These are phyloP conservation scores for Lunularia cruciata DNA, from an alignment of 225 moss, liverwort and hornwort genomes.

Conservation along the genomic window DNA sequence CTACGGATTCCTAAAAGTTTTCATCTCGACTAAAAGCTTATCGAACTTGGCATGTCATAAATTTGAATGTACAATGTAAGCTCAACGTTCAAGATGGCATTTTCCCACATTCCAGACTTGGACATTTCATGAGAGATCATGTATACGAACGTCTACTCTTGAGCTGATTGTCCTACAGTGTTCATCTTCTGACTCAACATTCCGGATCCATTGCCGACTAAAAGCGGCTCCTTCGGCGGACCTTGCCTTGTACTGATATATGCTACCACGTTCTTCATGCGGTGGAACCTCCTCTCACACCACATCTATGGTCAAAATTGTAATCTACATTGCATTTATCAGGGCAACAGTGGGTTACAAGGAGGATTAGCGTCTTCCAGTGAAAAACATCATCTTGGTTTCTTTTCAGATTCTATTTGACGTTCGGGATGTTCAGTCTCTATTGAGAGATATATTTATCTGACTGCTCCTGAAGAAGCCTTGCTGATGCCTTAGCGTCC, in stretches of 20 bases:
- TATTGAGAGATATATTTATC: constrained; percentile 89
- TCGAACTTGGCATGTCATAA: no score
- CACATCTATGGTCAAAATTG: constrained; percentile 14
- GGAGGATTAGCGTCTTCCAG: neutral
- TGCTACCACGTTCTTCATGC: neutral
- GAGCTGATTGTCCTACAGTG: neutral
- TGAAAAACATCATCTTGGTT: neutral
- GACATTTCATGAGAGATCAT: neutral
- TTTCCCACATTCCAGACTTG: neutral
- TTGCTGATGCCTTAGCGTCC: constrained; percentile 91
- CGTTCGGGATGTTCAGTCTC: neutral
- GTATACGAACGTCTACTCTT: neutral
- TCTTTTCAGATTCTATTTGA: neutral
- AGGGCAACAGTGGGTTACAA: neutral
- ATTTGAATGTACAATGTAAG: constrained; percentile 2
- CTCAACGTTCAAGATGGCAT: neutral
- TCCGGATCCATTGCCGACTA: neutral
- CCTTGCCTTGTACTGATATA: neutral
- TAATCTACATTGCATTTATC: constrained; percentile 9
- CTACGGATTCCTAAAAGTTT: no score
- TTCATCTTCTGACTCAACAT: neutral
- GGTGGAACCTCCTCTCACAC: neutral
- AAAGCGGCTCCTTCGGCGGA: neutral
- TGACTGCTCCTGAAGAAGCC: constrained; percentile 87
- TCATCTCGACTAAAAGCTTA: no score